Evolutionary conservation across 2,329 filamentous ascomycete genomes (phyloP), one percentile per base, ranked within the genome.

Genomic region (Penicillium concentricum): DNA sequence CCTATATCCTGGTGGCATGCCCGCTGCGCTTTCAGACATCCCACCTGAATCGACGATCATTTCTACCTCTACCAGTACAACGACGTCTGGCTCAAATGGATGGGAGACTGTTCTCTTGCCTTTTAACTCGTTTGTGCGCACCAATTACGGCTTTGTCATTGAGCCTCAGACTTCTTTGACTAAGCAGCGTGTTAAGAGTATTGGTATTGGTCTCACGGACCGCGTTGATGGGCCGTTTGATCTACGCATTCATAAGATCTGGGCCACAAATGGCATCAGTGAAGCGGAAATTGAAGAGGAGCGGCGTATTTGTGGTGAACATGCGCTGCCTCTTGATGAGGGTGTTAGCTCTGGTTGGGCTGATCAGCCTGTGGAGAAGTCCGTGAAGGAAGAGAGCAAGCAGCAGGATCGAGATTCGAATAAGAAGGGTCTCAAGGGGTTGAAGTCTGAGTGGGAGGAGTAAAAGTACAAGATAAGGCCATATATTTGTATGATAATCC

Each of bases 41-140:
- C 73, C 74, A 1, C 68, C 74, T 12, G 63, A 69, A 32, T 69
- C 68, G 24, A 74, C 73, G 1, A 67, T 73, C 47, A 69, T 76
- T 18, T 70, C 67, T 16, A 64, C 72, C 18, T 65, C 68, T 16
- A 61, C 69, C 15, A 68, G 61, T 24, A 61, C 66, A 6, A 70
- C 66, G 6, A 83, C 88, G 9, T 88, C 87, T 68, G 84, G 85
- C 9, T 87, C 90, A 0, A 92, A 92, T 0, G 83, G 92, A 67
- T 99, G 94, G 94, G 93, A 99, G 81, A 97, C 94, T 2, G 84
- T 97, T n/a, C 75, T 95, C 45, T 88, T 99, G 61, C 89, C 89
- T 60, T 94, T 92, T 83, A 88, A 87, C 66, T 91, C 96, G 63
- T 97, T 99, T 76, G 93, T 99, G 57, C 83, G 94, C 61, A 99